These are phyloP conservation scores for Phytophthora pluvialis DNA, from an alignment of 352 stramenopile genomes.

Conservation along the genomic window DNA sequence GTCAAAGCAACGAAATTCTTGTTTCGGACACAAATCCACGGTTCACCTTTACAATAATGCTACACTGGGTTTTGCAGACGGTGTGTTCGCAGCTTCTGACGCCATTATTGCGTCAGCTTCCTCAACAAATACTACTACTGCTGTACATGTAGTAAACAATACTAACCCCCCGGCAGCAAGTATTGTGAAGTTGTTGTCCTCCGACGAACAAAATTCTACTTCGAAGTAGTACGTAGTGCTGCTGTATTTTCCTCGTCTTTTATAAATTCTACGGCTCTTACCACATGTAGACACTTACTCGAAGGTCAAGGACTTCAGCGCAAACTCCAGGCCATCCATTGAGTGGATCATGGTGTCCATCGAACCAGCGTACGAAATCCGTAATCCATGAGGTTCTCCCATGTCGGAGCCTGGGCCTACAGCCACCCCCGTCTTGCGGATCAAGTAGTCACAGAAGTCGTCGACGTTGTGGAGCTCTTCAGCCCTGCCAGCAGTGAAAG, in stretches of 20 bases:
- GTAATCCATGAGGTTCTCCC: constrained; percentile 91
- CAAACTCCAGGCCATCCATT: constrained; percentile 65
- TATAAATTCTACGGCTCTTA: background rate
- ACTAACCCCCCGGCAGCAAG: too few relatives aligned
- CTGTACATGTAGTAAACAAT: too few relatives aligned
- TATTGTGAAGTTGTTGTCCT: too few relatives aligned
- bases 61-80: too few relatives aligned
- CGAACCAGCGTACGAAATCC: constrained; percentile 96
- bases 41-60: too few relatives aligned
- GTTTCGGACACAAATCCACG: too few relatives aligned
- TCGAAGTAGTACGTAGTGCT: too few relatives aligned
- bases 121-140: too few relatives aligned
- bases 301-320: constrained; percentile 45
- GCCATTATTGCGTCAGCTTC: too few relatives aligned
- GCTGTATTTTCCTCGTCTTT: background rate
- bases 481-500: constrained; percentile 33
- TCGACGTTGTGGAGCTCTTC: constrained; percentile 51
- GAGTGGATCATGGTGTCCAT: constrained; percentile 82
- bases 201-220: too few relatives aligned
- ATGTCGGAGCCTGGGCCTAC: constrained; percentile 97
- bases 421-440: constrained; percentile 91
- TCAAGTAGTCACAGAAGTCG: constrained; percentile 92
- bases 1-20: too few relatives aligned
- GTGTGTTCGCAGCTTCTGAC: too few relatives aligned
- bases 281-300: background rate